phyloP scores from a whole-genome alignment of 805 yeast genomes.

The Jamesozyma jinghongensis region DNA sequence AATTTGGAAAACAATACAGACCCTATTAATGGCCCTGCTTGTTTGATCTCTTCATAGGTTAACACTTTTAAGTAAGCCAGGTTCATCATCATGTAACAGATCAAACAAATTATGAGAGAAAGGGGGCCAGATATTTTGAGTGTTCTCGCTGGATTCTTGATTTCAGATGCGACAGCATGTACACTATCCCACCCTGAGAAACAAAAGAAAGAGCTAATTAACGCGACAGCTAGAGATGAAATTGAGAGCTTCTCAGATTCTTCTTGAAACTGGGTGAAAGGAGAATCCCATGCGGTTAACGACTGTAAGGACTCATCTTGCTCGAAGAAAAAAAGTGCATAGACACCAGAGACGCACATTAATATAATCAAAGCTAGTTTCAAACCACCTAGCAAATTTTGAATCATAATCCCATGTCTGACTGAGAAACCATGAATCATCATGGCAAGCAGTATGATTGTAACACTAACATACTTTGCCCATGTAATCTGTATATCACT shows the following conservation, averaged over 20 bases:
- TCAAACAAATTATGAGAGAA: slow-evolving; percentile 38
- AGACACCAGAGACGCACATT: slow-evolving; percentile 51
- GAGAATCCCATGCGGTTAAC: slow-evolving; percentile 5
- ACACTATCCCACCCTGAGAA: slow-evolving; percentile 57
- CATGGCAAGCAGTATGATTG: slow-evolving; percentile 31
- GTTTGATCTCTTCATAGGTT: slow-evolving; percentile 43
- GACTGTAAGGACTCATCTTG: not conserved
- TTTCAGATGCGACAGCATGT: slow-evolving; percentile 53
- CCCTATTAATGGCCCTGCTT: slow-evolving; percentile 52
- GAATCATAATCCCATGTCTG: slow-evolving; percentile 49
- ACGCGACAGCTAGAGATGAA: slow-evolving; percentile 45
- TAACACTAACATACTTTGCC: slow-evolving; percentile 37
- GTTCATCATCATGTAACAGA: slow-evolving; percentile 45
- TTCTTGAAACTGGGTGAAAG: slow-evolving; percentile 23
- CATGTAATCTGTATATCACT: slow-evolving; percentile 30
- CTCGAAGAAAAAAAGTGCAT: slow-evolving; percentile 38
- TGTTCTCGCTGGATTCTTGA: slow-evolving; percentile 49
- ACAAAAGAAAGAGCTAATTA: slow-evolving; percentile 50
- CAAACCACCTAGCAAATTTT: slow-evolving; percentile 53
- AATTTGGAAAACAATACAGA: slow-evolving; percentile 48
- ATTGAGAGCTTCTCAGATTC: slow-evolving; percentile 26
- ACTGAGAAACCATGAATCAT: slow-evolving; percentile 51
- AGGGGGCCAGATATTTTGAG: slow-evolving; percentile 54
- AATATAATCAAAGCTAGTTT: slow-evolving; percentile 47
- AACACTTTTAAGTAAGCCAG: slow-evolving; percentile 48